phyloP scores from a whole-genome alignment of 2,329 filamentous ascomycete genomes.

The Monilinia polystroma region DNA sequence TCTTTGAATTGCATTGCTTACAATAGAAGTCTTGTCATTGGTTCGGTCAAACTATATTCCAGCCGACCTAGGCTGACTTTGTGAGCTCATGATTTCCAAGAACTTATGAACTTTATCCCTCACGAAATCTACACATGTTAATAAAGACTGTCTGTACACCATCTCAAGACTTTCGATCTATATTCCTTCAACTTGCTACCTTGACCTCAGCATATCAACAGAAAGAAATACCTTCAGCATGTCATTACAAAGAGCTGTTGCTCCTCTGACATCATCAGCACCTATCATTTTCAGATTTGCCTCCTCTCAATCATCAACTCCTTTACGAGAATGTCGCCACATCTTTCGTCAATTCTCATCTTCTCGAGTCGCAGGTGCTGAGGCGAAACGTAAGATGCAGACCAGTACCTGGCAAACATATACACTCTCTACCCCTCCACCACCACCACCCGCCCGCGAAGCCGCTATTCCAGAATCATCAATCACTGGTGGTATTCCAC shows the following conservation, averaged over 20 bases:
- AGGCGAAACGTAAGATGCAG: conserved; percentile 61
- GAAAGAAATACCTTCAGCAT: conserved; percentile 26
- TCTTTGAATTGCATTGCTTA: conserved; percentile 16
- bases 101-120: not conserved
- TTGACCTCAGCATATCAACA: not conserved
- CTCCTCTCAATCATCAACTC: conserved; percentile 37
- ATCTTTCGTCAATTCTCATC: conserved; percentile 49
- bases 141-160: conserved; percentile 1
- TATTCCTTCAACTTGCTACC: not conserved
- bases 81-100: conserved; percentile 23
- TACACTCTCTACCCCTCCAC: conserved; percentile 43
- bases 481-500: conserved; percentile 50
- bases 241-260: conserved; percentile 36
- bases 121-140: conserved; percentile 14
- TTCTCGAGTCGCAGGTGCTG: conserved; percentile 44
- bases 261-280: conserved; percentile 38
- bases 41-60: conserved; percentile 19
- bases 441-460: conserved; percentile 53
- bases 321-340: conserved; percentile 43
- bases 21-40: conserved; percentile 13
- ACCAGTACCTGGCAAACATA: conserved; percentile 65
- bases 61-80: conserved; percentile 12
- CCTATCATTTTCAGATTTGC: conserved; percentile 37
- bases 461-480: conserved; percentile 59
- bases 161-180: not conserved